Base-by-base conservation (phyloP, 1,284 basidiomycete genomes). In the Rhodotorula sp. region DNA sequence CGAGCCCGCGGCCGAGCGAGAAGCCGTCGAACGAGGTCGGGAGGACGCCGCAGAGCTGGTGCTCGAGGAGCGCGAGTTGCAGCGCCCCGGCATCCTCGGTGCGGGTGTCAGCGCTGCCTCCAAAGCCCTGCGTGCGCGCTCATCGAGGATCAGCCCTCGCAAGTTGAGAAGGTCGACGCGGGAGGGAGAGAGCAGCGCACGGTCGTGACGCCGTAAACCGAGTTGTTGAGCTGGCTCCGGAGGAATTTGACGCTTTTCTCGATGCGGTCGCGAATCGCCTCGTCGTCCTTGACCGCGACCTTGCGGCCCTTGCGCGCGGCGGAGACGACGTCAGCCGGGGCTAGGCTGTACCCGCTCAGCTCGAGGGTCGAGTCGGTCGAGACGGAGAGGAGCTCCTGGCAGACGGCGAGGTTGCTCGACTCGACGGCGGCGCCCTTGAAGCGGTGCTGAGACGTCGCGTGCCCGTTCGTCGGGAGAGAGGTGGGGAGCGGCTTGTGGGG, bases 81-180 rank as follows among this genome's bases (percentile, higher is more conserved):
- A 72, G 70, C 9, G 61, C 34, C 72, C 89, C 79, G 54, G 90
- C 87, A 71, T 90, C 83, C 72, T 88, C 85, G 0, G 91, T 91
- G 50, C 90, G 86, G 8, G 90, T 91, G 79, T 88, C 87, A 13
- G 88, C 88, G 79, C 53, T 58, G n/a, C 88, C 89, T 76, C 91
- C 91, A 78, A 90, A 92, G 60, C 91, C 91, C 27, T 91, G 92
- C 55, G 89, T 89, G 46, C 92, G 89, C 50, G 91, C 91, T 29
- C 32, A 25, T 27, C n/a, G 46, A 39, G 41, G 41, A 41, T 37
- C 32, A 58, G 56, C 25, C 5, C 44, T 44, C 19, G 44, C 44
- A 60, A 64, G 56, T 62, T 62, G 61, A 25, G 61, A 54, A 62
- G 61, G 50, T 37, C 50, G 66, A 60, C 19, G 34, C 39, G 39